These are phyloP conservation scores for Suhomyces bribrorum DNA, from an alignment of 1,139 yeast species.

Conservation along the genomic window DNA sequence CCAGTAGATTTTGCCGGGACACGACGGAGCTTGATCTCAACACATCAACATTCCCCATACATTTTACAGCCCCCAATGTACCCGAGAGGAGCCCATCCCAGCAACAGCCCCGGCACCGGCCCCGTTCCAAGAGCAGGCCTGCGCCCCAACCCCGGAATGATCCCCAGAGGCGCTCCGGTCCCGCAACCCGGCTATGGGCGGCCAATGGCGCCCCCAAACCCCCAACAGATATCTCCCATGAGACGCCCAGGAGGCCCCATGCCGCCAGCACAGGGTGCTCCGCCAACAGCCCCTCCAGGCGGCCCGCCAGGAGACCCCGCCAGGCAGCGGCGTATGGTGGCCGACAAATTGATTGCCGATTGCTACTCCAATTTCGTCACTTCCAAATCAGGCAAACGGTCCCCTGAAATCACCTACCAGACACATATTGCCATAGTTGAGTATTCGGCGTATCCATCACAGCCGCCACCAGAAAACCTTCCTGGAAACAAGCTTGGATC, in stretches of 20 bases:
- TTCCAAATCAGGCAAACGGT: constrained; percentile 31
- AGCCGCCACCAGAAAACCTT: constrained; percentile 40
- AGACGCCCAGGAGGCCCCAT: constrained; percentile 1
- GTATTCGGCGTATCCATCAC: constrained; percentile 40
- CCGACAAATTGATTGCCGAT: constrained; percentile 42
- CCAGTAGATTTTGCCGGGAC: neutral
- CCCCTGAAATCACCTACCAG: constrained; percentile 37
- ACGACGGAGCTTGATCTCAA: neutral
- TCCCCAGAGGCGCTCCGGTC: constrained; percentile 1
- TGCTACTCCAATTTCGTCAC: constrained; percentile 40
- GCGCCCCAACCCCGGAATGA: constrained; percentile 3
- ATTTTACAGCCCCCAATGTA: constrained; percentile 8
- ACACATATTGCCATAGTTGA: constrained; percentile 43
- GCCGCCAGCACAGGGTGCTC: constrained; percentile 2
- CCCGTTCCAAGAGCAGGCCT: neutral
- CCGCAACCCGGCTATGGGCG: constrained; percentile 5
- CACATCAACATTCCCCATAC: neutral
- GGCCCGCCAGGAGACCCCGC: constrained; percentile 1
- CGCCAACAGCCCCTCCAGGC: constrained; percentile 1
- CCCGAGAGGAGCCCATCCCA: constrained; percentile 15
- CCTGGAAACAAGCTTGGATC: constrained; percentile 36
- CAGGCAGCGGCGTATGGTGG: constrained; percentile 18
- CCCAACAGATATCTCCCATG: constrained; percentile 1
- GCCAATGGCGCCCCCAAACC: constrained; percentile 5
- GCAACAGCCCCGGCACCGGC: constrained; percentile 1